phyloP scores from a whole-genome alignment of 2,329 filamentous ascomycete genomes.

The Fusarium setosum region DNA sequence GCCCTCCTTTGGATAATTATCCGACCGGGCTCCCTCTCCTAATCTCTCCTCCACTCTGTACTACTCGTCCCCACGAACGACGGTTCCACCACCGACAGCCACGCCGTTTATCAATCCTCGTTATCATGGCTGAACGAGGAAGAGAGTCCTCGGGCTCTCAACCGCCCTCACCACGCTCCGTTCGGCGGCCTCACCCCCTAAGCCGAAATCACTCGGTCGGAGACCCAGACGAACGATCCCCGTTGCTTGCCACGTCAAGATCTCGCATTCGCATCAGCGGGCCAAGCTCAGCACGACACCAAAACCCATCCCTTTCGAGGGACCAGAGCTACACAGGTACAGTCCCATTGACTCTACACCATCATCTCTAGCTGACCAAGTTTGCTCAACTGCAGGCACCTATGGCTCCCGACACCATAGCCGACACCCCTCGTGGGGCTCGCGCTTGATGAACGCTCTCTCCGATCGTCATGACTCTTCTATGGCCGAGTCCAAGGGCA shows the following conservation, averaged over 20 bases:
- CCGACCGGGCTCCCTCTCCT: not conserved
- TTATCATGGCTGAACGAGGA: conserved; percentile 47
- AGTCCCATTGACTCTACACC: not conserved
- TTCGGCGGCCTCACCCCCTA: conserved; percentile 43
- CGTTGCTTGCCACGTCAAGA: conserved; percentile 54
- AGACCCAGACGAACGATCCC: conserved; percentile 57
- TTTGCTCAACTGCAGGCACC: conserved; percentile 46
- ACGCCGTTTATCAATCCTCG: not conserved
- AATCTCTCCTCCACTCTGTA: too few relatives aligned
- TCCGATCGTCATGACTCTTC: conserved; percentile 64
- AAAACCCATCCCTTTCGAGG: conserved; percentile 43
- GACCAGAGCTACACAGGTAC: conserved; percentile 60
- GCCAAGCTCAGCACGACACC: conserved; percentile 41
- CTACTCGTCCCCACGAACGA: not conserved
- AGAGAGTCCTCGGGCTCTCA: conserved; percentile 41
- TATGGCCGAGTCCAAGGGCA: conserved; percentile 72
- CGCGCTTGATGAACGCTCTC: conserved; percentile 72
- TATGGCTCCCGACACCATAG: conserved; percentile 61
- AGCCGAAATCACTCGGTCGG: conserved; percentile 42
- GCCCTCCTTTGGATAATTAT: not conserved
- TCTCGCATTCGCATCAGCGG: conserved; percentile 56
- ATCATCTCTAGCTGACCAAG: conserved; percentile 15
- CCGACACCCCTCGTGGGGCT: conserved; percentile 68
- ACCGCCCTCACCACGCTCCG: conserved; percentile 48
- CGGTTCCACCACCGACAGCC: not conserved